Base-by-base conservation (phyloP, 257 asterid species). In the Mentha longifolia region DNA sequence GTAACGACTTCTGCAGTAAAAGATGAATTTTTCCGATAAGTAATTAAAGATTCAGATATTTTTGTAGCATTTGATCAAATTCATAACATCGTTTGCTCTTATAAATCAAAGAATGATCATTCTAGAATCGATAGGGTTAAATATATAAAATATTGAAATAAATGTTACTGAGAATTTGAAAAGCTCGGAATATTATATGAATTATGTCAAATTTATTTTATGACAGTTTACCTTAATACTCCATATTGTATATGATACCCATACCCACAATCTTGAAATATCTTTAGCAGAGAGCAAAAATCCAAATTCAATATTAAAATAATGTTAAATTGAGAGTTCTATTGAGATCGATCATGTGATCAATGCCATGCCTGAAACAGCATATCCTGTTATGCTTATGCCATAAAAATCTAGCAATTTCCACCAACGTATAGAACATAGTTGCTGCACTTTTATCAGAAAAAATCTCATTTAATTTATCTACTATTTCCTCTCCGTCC, bases 401-500 rank as follows among this genome's bases (percentile, higher is more conserved):
- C 46, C 45, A 68, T 28, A 35, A 35, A 35, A 45, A 59, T 62
- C 63, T 51, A 68, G 62, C 76, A 70, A 28, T 7, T 35, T 35
- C 8, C 39, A 35, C 0, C 8, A 35, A 35, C 8, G 39, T 35
- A 28, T 28, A 28, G 31, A 28, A 1, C 2, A 28, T 3, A 28
- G 3, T 28, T 28, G 31, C 31, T 66, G 74, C 77, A 43, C 46
- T 70, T 65, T 74, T 39, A 65, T 51, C 41, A 7, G 20, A 17
- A 63, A 46, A 15, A 33, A 15, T 22, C 25, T 22, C 25, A 22
- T 22, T 22, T 22, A n/a, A n/a, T n/a, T n/a, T n/a, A n/a, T n/a
- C n/a, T n/a, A n/a, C n/a, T n/a, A n/a, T n/a, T n/a, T n/a, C n/a
- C n/a, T n/a, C n/a, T n/a, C n/a, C n/a, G n/a, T n/a, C n/a, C n/a